phyloP scores from a whole-genome alignment of 352 stramenopile species.

The Phytopythium oedochilum region DNA sequence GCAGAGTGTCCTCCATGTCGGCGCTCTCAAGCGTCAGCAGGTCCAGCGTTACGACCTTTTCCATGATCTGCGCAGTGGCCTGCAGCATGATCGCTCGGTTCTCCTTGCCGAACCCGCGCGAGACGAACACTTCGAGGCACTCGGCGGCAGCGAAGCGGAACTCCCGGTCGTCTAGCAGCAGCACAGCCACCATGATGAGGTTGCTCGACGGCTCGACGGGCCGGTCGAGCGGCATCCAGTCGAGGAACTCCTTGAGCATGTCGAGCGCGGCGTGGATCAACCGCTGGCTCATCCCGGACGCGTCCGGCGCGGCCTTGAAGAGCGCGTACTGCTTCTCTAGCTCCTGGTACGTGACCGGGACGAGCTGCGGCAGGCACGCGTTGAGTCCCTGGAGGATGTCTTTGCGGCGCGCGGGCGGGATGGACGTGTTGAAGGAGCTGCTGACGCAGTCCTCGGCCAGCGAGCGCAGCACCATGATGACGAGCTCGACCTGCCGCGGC shows the following conservation, averaged over 20 bases:
- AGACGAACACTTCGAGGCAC: conserved; percentile 70
- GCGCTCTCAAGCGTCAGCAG: conserved; percentile 28
- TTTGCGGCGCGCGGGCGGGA: conserved; percentile 65
- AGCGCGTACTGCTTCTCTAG: conserved; percentile 64
- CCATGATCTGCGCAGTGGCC: conserved; percentile 46
- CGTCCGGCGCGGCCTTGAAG: conserved; percentile 27
- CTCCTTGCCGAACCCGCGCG: conserved; percentile 66
- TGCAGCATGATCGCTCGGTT: conserved; percentile 57
- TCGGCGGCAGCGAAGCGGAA: conserved; percentile 57
- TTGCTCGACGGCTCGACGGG: conserved; percentile 50
- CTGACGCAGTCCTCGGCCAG: conserved; percentile 78
- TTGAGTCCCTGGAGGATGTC: conserved; percentile 79
- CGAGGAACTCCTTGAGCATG: conserved; percentile 80
- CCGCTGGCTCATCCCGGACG: conserved; percentile 25
- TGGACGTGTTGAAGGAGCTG: conserved; percentile 74
- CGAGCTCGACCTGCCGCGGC: conserved; percentile 49
- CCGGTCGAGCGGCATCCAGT: conserved; percentile 74
- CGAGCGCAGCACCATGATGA: conserved; percentile 67
- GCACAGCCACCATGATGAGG: conserved; percentile 55
- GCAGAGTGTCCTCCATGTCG: conserved; percentile 45
- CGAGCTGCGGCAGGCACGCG: conserved; percentile 57
- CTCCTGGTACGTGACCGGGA: conserved; percentile 68
- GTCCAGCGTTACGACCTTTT: conserved; percentile 46
- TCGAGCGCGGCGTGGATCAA: conserved; percentile 57
- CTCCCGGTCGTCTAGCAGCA: conserved; percentile 45